Evolutionary conservation across 345 rosid genomes (phyloP).

Genomic region (Eucalyptus coolabah): DNA sequence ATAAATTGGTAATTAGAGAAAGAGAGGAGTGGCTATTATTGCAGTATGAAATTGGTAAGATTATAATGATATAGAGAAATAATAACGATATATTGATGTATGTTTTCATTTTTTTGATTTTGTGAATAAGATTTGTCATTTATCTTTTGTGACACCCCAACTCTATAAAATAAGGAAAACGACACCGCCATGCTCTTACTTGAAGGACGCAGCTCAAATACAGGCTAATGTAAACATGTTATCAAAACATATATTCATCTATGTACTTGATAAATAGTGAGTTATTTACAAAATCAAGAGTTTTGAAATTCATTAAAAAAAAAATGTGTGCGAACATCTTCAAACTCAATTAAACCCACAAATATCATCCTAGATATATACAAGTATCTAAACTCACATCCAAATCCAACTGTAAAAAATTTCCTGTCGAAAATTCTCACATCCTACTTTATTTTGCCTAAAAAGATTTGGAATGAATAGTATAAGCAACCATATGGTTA

Average conservation of each 20-base stretch:
- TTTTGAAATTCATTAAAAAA: too few relatives aligned
- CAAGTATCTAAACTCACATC: too few relatives aligned
- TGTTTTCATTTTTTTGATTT: not conserved
- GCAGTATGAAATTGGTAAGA: fast-evolving
- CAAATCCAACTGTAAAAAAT: fast-evolving
- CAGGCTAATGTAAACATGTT: too few relatives aligned
- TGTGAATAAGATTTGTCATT: not conserved
- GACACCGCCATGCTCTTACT: too few relatives aligned
- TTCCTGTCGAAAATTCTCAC: fast-evolving
- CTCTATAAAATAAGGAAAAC: not conserved
- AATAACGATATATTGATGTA: not conserved
- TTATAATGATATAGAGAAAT: too few relatives aligned
- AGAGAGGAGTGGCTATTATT: fast-evolving
- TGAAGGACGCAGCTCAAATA: fast-evolving
- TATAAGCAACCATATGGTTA: fast-evolving
- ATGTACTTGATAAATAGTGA: too few relatives aligned
- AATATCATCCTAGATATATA: fast-evolving
- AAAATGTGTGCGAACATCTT: too few relatives aligned
- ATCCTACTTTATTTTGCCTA: fast-evolving
- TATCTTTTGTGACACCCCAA: not conserved
- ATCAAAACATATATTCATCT: not conserved
- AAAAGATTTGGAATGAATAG: too few relatives aligned
- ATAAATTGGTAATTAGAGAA: too few relatives aligned
- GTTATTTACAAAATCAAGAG: too few relatives aligned
- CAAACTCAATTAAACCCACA: not conserved